These are phyloP conservation scores for Salvia hispanica DNA, from an alignment of 257 asterid species.

Conservation along the genomic window DNA sequence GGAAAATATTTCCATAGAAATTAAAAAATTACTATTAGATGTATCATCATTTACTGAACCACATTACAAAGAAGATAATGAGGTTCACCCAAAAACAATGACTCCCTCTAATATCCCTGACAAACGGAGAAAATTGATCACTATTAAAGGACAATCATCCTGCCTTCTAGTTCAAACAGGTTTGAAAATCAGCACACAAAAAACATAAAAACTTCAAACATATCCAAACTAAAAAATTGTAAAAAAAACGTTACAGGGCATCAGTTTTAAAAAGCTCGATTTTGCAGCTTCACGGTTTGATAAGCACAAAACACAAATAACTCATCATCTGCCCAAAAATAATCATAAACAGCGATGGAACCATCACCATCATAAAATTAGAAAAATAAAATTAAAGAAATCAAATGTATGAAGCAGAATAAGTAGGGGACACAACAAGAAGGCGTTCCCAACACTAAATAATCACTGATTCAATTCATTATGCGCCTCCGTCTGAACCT, in stretches of 20 bases:
- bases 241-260: slow-evolving; percentile 29
- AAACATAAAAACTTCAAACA: no score
- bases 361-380: no score
- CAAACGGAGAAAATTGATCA: not conserved
- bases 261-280: slow-evolving; percentile 88
- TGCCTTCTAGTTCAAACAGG: no score
- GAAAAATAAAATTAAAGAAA: not conserved
- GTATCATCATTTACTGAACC: slow-evolving; percentile 34
- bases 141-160: no score
- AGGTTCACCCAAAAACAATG: slow-evolving; percentile 36
- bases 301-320: slow-evolving; percentile 43
- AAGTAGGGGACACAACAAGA: not conserved
- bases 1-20: no score
- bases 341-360: no score
- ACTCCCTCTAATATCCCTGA: slow-evolving; percentile 12
- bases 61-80: not conserved
- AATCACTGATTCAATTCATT: slow-evolving; percentile 25
- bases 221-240: no score
- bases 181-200: no score
- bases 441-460: not conserved
- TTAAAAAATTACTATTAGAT: no score
- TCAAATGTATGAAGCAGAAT: slow-evolving; percentile 22
- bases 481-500: slow-evolving; percentile 50
- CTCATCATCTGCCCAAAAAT: slow-evolving; percentile 52
- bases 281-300: slow-evolving; percentile 46